phyloP scores from a whole-genome alignment of 768 basidiomycete species.

The Pholiota microspora region DNA sequence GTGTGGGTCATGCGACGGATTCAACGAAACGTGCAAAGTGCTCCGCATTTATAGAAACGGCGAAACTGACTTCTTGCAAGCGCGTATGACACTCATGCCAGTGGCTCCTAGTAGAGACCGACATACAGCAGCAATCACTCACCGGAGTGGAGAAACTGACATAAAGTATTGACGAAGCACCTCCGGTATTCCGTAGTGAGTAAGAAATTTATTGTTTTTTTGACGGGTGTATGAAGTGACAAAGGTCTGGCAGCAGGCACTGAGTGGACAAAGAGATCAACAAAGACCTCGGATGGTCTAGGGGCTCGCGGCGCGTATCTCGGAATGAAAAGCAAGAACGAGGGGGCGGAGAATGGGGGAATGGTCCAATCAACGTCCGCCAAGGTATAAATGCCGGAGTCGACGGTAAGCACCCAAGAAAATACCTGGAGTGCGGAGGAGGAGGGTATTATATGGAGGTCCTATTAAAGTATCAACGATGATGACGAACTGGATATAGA shows the following conservation, averaged over 20 bases:
- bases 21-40: neutral
- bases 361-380: slow-evolving; percentile 18
- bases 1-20: neutral
- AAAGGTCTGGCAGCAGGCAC: slow-evolving; percentile 16
- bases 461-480: slow-evolving; percentile 2
- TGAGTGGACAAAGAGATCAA: slow-evolving; percentile 16
- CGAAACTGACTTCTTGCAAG: neutral
- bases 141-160: slow-evolving; percentile 35
- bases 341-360: slow-evolving; percentile 14
- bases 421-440: slow-evolving; percentile 4
- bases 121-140: slow-evolving; percentile 16
- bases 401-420: slow-evolving; percentile 18
- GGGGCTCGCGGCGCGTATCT: slow-evolving; percentile 2
- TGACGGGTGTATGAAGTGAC: slow-evolving; percentile 15
- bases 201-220: slow-evolving; percentile 2
- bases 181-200: slow-evolving; percentile 16
- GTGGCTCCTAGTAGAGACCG: neutral
- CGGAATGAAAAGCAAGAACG: slow-evolving; percentile 14
- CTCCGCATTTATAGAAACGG: neutral
- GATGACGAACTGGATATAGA: slow-evolving; percentile 6
- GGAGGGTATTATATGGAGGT: slow-evolving; percentile 13
- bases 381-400: slow-evolving; percentile 11
- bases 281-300: slow-evolving; percentile 15
- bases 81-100: neutral
- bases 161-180: slow-evolving; percentile 28